Percentiles rank a stretch among this genome's conserved stretches.
These are phyloP conservation scores for Dipodascopsis uninucleata DNA, from an alignment of 805 yeast genomes.

Conservation along the genomic window DNA sequence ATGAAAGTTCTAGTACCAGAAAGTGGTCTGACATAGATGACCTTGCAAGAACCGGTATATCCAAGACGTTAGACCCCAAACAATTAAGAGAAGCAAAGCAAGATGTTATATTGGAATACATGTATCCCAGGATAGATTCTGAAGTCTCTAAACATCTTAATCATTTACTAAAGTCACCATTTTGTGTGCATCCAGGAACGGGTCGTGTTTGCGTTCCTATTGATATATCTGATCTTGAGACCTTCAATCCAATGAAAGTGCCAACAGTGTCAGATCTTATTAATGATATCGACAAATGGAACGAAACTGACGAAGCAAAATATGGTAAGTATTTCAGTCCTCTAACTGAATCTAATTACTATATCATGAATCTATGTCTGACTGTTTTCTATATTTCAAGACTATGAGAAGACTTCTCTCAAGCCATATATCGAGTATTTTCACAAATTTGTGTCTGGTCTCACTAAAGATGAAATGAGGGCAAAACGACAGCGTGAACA, in stretches of 20 bases:
- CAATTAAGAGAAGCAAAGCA: conserved; percentile 67
- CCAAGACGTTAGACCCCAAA: conserved; percentile 42
- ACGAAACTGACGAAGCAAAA: background rate
- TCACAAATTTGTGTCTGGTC: conserved; percentile 53
- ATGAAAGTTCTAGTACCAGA: conserved; percentile 50
- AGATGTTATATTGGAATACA: conserved; percentile 71
- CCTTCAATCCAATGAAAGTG: conserved; percentile 74
- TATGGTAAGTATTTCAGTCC: conserved; percentile 1
- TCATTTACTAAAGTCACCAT: conserved; percentile 92
- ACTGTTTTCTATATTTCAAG: conserved; percentile 35
- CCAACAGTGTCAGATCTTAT: conserved; percentile 70
- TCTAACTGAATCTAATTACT: background rate
- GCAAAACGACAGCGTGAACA: conserved; percentile 45
- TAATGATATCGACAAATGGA: conserved; percentile 51
- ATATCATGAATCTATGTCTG: too few species aligned
- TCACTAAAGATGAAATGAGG: conserved; percentile 53
- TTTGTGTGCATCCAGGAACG: conserved; percentile 94
- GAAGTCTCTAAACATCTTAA: conserved; percentile 86
- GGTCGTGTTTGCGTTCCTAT: conserved; percentile 86
- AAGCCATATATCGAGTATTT: conserved; percentile 69
- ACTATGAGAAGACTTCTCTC: conserved; percentile 63
- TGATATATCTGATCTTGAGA: conserved; percentile 37
- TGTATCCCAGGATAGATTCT: conserved; percentile 89
- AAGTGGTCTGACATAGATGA: conserved; percentile 74
- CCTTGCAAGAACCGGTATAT: conserved; percentile 42